Percentiles rank a stretch among this genome's conserved stretches.
Conservation (phyloP, 2,329 filamentous ascomycete genomes). For the Rhinocladiella mackenziei region DNA sequence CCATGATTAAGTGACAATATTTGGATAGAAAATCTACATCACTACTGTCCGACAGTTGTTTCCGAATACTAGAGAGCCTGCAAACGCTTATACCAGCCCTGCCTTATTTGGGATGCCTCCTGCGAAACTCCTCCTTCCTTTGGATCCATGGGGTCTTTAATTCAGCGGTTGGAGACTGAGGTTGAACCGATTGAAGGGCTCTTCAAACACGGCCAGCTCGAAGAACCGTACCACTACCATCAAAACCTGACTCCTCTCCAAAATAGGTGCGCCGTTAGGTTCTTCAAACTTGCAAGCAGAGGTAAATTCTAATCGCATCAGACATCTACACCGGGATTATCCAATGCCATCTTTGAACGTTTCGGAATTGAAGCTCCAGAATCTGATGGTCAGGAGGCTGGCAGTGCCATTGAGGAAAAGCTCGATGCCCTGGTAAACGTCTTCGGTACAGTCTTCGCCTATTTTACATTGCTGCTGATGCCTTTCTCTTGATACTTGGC, state of each 20-base stretch:
- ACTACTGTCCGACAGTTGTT: neutral
- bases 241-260: neutral
- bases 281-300: conserved; percentile 1
- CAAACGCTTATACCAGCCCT: neutral
- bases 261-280: neutral
- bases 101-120: neutral
- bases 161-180: neutral
- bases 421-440: neutral
- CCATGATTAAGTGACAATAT: too few relatives aligned
- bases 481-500: conserved; percentile 9
- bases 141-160: neutral
- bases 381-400: neutral
- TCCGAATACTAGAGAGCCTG: neutral
- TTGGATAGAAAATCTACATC: neutral
- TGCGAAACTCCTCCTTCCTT: neutral
- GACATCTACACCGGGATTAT: neutral
- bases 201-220: neutral
- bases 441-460: conserved; percentile 9
- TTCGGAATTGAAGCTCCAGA: conserved; percentile 2
- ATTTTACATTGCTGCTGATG: conserved; percentile 14
- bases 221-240: conserved; percentile 1
- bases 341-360: neutral
- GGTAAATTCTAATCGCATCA: neutral
- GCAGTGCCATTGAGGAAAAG: neutral
- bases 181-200: neutral